Base-by-base conservation (phyloP, 2,329 filamentous ascomycete species). In the Xylogone sp. region DNA sequence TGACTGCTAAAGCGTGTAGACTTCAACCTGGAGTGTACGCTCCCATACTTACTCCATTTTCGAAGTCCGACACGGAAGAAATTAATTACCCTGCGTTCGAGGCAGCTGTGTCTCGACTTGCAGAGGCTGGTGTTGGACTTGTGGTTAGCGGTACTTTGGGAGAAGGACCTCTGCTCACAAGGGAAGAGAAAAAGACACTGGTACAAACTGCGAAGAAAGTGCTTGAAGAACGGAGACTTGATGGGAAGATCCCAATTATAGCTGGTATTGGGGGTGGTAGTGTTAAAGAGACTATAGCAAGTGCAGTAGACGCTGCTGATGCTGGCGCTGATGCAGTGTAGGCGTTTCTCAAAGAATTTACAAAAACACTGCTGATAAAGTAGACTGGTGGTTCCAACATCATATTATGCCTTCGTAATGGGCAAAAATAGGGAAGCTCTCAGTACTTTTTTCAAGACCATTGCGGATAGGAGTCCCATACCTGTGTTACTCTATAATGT, bases 201-300 rank as follows among this genome's bases (percentile, higher is more conserved):
- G 13, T 31, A 31, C 13, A 31, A 7, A 31, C 27, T 8, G 13
- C 27, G 27, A 31, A 31, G 7, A 13, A 31, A 8, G 27, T 31
- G 27, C 27, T 31, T 13, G 13, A 31, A 31, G 27, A 7, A 8
- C 8, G 8, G 13, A 13, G 27, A 31, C 27, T 31, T 8, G 27
- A 31, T 8, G 8, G 13, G 13, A 13, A 31, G 13, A 31, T 73
- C 43, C 75, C 73, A 0, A 65, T 76, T 2, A 69, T 75, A 2
- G 74, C 73, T 3, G 74, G 75, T 4, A 70, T 75, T 20, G 72
- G 69, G 0, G 74, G 69, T 1, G 61, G 66, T 43, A 66, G 63
- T 46, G 70, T 68, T 1, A 61, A 63, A 31, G 67, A 71, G 59
- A 65, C 68, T 3, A 61, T 71, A 9, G 58, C 60, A n/a, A 60